These are phyloP conservation scores for Terana coerulea DNA, from an alignment of 768 basidiomycete genomes.

Conservation along the genomic window DNA sequence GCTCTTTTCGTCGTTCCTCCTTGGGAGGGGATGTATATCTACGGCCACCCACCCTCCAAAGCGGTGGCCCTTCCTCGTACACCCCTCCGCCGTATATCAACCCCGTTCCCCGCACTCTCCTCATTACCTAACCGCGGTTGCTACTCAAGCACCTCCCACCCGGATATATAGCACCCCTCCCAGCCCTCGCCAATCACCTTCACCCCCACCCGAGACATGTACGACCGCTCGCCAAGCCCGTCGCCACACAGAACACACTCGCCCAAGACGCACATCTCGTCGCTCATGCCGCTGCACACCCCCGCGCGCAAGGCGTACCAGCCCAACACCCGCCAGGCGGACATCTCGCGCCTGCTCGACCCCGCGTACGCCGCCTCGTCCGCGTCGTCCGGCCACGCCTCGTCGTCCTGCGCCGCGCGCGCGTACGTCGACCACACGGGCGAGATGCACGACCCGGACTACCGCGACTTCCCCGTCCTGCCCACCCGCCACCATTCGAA, in stretches of 20 bases:
- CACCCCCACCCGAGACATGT: slow-evolving; percentile 17
- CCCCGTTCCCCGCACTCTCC: slow-evolving; percentile 1
- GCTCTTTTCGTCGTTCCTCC: slow-evolving; percentile 6
- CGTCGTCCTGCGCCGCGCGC: slow-evolving; percentile 16
- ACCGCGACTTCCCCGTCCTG: slow-evolving; percentile 54
- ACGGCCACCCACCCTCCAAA: not conserved
- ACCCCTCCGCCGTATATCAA: not conserved
- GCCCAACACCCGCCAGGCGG: slow-evolving; percentile 38
- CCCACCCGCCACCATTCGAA: slow-evolving; percentile 11
- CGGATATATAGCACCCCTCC: slow-evolving; percentile 4
- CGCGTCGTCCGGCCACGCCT: slow-evolving; percentile 24
- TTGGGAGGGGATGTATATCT: slow-evolving; percentile 5
- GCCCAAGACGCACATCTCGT: slow-evolving; percentile 22
- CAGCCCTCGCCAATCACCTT: slow-evolving; percentile 1
- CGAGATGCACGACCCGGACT: slow-evolving; percentile 66
- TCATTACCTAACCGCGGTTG: slow-evolving; percentile 6
- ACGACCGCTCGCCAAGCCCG: slow-evolving; percentile 18
- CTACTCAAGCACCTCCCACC: not conserved
- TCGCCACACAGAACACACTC: slow-evolving; percentile 21
- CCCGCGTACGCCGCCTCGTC: slow-evolving; percentile 48
- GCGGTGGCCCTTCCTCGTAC: slow-evolving; percentile 4
- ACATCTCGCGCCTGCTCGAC: slow-evolving; percentile 63
- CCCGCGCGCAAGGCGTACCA: slow-evolving; percentile 21
- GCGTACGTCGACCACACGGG: slow-evolving; percentile 61
- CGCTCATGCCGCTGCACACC: slow-evolving; percentile 21